Evolutionary conservation across 805 yeast species (phyloP), one percentile per base, ranked within the genome.

Genomic region (Spathaspora gorwiae): DNA sequence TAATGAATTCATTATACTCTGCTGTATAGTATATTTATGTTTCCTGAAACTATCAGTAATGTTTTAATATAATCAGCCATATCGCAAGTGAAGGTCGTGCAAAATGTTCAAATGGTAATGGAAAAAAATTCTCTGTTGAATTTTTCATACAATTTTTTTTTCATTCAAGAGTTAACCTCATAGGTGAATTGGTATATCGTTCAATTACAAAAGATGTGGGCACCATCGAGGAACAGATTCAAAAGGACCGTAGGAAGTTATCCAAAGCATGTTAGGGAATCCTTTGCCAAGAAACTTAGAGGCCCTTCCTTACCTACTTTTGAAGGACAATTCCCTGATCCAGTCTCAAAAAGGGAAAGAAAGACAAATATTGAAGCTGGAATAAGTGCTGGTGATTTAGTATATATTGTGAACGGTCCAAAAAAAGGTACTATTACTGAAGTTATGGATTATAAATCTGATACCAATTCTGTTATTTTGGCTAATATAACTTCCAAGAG

Each of bases 341-440:
- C 32, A 11, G 39, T 60, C 19, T 62, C 70, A 13, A 53, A 53
- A 40, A 42, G 51, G 13, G 65, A 66, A 40, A 58, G 61, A 50
- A 75, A 74, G 53, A 67, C 70, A 12, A 72, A 66, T 37, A 68
- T 78, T 31, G 70, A 72, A 39, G 76, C 85, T 71, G 82, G 79
- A 39, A 81, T 79, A 51, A 70, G 82, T 39, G 80, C 79, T 19
- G 95, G 95, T 15, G 96, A 88, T 65, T 71, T 84, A 49, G 95
- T 87, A 2, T 77, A 88, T 59, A 73, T 89, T 26, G 70, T 80
- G 26, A 75, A 74, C 42, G 97, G 97, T 14, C 72, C 75, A 39
- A 76, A 78, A 56, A 80, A 79, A 56, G 96, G 96, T n/a, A 81
- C 79, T 26, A 74, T 90, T 11, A 81, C 92, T 7, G 78, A 78